A percentile compares a stretch with the other conserved stretches of the same genome.
phyloP scores from a whole-genome alignment of 257 asterid genomes.

The Fraxinus americana region DNA sequence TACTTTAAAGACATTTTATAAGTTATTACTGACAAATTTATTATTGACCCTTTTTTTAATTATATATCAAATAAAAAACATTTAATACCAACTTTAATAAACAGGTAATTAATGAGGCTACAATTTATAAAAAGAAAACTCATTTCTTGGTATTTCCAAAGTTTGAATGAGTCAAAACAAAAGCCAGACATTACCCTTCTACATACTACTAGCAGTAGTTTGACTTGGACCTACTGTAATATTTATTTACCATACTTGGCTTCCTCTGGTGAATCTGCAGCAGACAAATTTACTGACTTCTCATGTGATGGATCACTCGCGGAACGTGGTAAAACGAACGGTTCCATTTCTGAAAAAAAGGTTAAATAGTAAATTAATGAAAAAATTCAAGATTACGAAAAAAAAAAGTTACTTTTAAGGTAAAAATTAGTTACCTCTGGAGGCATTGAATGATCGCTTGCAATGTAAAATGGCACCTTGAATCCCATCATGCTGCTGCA shows the following conservation, averaged over 20 bases:
- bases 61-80: no score
- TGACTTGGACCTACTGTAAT: conserved; percentile 50
- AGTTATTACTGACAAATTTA: not conserved
- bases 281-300: conserved; percentile 37
- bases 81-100: not conserved
- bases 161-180: conserved; percentile 36
- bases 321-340: conserved; percentile 53
- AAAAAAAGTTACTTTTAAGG: no score
- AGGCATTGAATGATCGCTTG: conserved; percentile 81
- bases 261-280: conserved; percentile 24
- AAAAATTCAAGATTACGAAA: no score
- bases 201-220: conserved; percentile 38
- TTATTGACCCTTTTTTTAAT: not conserved
- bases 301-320: conserved; percentile 70
- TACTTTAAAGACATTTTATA: not conserved
- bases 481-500: conserved; percentile 83
- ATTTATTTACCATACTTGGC: conserved; percentile 17
- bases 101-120: no score
- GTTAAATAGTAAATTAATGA: no score
- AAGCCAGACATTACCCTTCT: conserved; percentile 20
- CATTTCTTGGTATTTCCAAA: conserved; percentile 40
- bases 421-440: conserved; percentile 50
- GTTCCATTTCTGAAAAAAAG: conserved; percentile 45
- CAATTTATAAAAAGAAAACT: conserved; percentile 29
- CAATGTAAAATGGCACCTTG: conserved; percentile 91